A percentile compares a stretch with the other conserved stretches of the same genome.
These are phyloP conservation scores for Aspergillus sp. DNA, from an alignment of 2,329 filamentous ascomycete genomes.

Conservation along the genomic window DNA sequence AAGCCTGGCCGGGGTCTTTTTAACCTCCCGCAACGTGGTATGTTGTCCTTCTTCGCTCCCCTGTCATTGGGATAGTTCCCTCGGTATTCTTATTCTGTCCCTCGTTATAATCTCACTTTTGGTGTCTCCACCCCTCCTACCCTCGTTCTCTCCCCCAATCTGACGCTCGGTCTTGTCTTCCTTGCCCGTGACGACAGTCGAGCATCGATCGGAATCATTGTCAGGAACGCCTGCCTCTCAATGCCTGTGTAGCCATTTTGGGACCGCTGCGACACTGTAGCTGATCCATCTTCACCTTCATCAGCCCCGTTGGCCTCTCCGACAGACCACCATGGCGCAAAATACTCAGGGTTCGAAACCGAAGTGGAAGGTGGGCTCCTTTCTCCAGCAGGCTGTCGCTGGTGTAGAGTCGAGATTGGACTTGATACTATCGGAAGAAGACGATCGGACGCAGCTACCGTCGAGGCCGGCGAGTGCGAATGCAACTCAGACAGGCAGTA, in stretches of 20 bases:
- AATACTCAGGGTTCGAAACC: slow-evolving; percentile 46
- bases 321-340: slow-evolving; percentile 29
- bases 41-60: background rate
- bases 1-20: slow-evolving; percentile 10
- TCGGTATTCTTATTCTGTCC: background rate
- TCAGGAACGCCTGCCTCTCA: slow-evolving; percentile 8
- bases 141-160: background rate
- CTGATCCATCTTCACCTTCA: slow-evolving; percentile 7
- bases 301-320: background rate
- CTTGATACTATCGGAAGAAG: slow-evolving; percentile 81
- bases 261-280: slow-evolving; percentile 2
- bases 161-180: background rate
- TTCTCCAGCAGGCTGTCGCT: slow-evolving; percentile 86
- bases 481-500: slow-evolving; percentile 39
- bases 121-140: background rate
- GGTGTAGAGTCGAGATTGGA: slow-evolving; percentile 92
- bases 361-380: slow-evolving; percentile 67
- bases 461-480: slow-evolving; percentile 25
- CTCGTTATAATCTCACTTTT: background rate
- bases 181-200: slow-evolving; percentile 11
- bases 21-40: slow-evolving; percentile 12
- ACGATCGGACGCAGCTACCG: slow-evolving; percentile 16
- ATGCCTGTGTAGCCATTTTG: slow-evolving; percentile 4
- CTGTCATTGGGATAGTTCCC: too few species aligned
- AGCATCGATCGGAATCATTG: slow-evolving; percentile 7